Conservation (phyloP, 163 green algal species). For the Scenedesmus sp. region DNA sequence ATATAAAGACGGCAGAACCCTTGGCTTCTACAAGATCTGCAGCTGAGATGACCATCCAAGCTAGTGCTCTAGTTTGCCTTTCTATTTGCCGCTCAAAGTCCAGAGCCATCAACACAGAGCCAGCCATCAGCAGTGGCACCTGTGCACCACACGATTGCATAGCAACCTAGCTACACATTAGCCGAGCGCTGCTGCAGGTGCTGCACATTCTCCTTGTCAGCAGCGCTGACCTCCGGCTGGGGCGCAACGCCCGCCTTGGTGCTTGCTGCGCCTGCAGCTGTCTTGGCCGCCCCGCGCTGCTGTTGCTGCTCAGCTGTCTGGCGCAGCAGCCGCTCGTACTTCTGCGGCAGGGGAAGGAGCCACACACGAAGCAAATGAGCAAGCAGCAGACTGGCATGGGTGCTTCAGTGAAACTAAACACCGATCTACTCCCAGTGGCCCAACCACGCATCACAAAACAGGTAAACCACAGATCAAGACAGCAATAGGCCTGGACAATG, state of each 20-base stretch:
- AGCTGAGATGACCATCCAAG: not conserved
- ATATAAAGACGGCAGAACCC: too few relatives aligned
- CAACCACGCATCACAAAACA: not conserved
- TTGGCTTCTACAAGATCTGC: not conserved
- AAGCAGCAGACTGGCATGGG: too few relatives aligned
- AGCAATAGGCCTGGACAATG: not conserved
- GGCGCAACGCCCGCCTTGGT: not conserved
- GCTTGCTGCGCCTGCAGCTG: not conserved
- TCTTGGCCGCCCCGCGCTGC: not conserved
- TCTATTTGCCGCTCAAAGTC: not conserved
- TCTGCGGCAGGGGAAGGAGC: constrained; percentile 26
- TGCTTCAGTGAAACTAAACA: not conserved
- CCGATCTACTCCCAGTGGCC: not conserved
- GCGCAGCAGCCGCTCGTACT: constrained; percentile 36
- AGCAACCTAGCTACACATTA: not conserved
- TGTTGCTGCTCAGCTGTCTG: constrained; percentile 24
- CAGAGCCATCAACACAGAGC: not conserved
- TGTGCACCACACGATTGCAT: not conserved
- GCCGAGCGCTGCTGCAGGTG: constrained; percentile 5
- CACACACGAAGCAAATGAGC: not conserved
- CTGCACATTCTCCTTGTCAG: constrained; percentile 45
- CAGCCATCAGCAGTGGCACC: not conserved
- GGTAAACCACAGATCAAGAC: not conserved
- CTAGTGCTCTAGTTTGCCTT: not conserved
- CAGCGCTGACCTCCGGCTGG: not conserved